phyloP scores from a whole-genome alignment of 2,329 filamentous ascomycete genomes.

The Ophiostoma himal-ulmi region DNA sequence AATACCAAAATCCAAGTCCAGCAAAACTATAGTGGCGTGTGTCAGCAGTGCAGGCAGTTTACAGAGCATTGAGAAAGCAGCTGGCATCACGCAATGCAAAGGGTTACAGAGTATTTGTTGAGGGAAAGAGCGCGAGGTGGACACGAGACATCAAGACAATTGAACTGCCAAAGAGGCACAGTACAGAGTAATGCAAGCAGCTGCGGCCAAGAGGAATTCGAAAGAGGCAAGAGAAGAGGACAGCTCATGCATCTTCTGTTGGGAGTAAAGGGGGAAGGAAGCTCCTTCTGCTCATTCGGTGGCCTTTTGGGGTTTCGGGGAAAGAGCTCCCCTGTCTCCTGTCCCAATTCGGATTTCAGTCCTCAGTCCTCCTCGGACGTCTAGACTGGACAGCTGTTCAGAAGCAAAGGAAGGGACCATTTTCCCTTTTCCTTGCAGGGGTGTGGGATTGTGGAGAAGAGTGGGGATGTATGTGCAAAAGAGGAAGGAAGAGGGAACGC shows the following conservation, averaged over 20 bases:
- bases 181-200: background rate
- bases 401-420: background rate
- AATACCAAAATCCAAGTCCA: background rate
- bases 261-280: background rate
- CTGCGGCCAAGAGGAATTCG: background rate
- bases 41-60: background rate
- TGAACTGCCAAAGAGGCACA: background rate
- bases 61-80: no score
- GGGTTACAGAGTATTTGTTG: no score
- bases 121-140: no score
- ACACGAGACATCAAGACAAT: no score
- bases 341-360: background rate
- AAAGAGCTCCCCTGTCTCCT: slow-evolving; percentile 10
- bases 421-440: background rate
- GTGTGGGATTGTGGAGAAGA: background rate
- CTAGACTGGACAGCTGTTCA: slow-evolving; percentile 12
- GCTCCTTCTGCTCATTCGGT: background rate
- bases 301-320: slow-evolving; percentile 6
- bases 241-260: background rate
- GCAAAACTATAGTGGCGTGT: background rate
- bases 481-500: background rate
- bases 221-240: background rate
- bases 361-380: background rate
- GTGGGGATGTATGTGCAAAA: background rate
- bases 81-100: no score